phyloP scores from a whole-genome alignment of 192 early-diverging fungal genomes.

The Dissophora globulifera region DNA sequence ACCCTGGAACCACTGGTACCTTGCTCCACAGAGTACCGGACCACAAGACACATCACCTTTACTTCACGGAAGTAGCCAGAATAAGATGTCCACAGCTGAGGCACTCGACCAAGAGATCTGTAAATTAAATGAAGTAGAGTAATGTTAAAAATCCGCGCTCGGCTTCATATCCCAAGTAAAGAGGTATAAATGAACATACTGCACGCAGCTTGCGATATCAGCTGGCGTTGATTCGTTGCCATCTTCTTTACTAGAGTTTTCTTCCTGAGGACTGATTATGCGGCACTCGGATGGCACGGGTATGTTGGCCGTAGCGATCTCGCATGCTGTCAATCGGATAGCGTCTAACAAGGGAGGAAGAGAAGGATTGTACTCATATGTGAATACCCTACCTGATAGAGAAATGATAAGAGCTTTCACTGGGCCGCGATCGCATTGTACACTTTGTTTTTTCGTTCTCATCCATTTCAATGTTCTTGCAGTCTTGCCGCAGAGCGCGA shows the following conservation, averaged over 20 bases:
- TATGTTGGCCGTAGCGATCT: constrained; percentile 55
- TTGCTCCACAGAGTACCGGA: constrained; percentile 41
- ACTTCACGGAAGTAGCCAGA: constrained; percentile 57
- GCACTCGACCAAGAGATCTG: constrained; percentile 42
- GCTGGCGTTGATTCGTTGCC: background rate
- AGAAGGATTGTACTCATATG: too few species aligned
- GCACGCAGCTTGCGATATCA: constrained; percentile 35
- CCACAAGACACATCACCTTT: constrained; percentile 53
- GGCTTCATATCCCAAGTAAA: too few species aligned
- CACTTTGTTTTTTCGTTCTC: constrained; percentile 52
- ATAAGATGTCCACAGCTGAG: constrained; percentile 58
- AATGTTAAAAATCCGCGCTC: too few species aligned
- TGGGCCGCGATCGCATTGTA: too few species aligned
- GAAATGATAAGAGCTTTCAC: too few species aligned
- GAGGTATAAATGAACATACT: constrained; percentile 45
- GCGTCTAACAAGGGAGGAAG: constrained; percentile 24
- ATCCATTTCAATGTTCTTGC: constrained; percentile 43
- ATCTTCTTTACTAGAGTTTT: too few species aligned
- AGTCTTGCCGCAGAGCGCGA: constrained; percentile 31
- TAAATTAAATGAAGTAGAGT: too few species aligned
- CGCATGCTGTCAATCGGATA: constrained; percentile 45
- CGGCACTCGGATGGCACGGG: constrained; percentile 45
- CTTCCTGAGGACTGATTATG: background rate
- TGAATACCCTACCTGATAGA: too few species aligned
- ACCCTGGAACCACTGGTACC: constrained; percentile 28